Percentiles rank a stretch among this genome's conserved stretches.
These are phyloP conservation scores for Clavispora asparagi DNA, from an alignment of 805 yeast genomes.

Conservation along the genomic window DNA sequence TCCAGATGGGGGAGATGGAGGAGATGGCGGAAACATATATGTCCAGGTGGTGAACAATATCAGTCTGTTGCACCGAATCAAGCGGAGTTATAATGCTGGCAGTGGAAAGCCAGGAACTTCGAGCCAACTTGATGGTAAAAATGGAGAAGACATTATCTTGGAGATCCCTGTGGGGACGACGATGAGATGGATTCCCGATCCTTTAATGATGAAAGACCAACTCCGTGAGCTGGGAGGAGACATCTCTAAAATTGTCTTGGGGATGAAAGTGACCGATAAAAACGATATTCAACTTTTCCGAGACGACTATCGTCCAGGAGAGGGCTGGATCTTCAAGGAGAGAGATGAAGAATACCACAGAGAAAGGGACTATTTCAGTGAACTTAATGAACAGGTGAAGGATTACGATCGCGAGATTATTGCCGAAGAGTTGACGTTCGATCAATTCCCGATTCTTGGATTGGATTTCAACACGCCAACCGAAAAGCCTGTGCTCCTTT, in stretches of 20 bases:
- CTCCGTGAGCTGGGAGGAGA: slow-evolving; percentile 17
- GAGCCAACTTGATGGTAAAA: slow-evolving; percentile 79
- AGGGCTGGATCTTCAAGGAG: slow-evolving; percentile 87
- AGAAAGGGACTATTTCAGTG: slow-evolving; percentile 59
- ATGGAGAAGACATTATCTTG: slow-evolving; percentile 72
- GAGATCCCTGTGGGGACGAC: slow-evolving; percentile 92
- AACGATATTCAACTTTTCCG: slow-evolving; percentile 54
- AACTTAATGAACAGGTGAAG: slow-evolving; percentile 58
- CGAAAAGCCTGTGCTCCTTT: slow-evolving; percentile 58
- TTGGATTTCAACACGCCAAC: slow-evolving; percentile 63
- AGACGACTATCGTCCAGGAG: slow-evolving; percentile 58
- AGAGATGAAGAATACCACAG: slow-evolving; percentile 66
- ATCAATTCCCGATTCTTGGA: slow-evolving; percentile 78
- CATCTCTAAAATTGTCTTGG: slow-evolving; percentile 10
- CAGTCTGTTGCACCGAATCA: slow-evolving; percentile 65
- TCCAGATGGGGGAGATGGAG: slow-evolving; percentile 99
- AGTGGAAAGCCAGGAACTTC: slow-evolving; percentile 69
- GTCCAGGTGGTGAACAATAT: slow-evolving; percentile 73
- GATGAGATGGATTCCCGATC: slow-evolving; percentile 80
- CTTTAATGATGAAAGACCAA: slow-evolving; percentile 38
- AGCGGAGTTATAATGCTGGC: slow-evolving; percentile 63
- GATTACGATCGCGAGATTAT: slow-evolving; percentile 57
- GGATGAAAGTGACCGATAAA: slow-evolving; percentile 19
- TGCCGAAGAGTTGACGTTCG: slow-evolving; percentile 54
- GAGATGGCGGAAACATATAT: slow-evolving; percentile 83